Evolutionary conservation across 352 stramenopile genomes (phyloP), one percentile per base, ranked within the genome.

Genomic region (Phytopythium cucurbitacearum): DNA sequence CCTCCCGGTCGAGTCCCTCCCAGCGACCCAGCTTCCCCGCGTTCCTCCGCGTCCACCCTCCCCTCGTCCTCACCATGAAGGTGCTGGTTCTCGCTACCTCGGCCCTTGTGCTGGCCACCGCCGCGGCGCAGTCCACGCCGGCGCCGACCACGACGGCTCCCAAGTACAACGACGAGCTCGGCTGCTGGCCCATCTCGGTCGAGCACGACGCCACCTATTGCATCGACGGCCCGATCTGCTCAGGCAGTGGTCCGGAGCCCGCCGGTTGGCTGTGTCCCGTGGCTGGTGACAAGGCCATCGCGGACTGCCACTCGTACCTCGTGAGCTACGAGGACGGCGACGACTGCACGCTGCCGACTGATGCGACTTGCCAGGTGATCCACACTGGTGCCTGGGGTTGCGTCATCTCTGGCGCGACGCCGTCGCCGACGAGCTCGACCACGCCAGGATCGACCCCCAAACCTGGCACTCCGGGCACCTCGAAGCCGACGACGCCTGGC

Each of bases 371-470:
- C 53, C 48, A 76, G 42, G 76, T 82, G 51, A 85, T 89, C 64
- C 68, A 83, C 47, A 85, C 74, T 0, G 80, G 80, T n/a, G 80
- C 75, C 5, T 89, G 74, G 78, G 78, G 78, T 9, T 91, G 80
- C 51, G 76, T 84, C n/a, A 53, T 68, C 41, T 53, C 57, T 9
- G 47, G 57, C 15, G 21, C 21, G 21, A 28, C 21, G 21, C 21
- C 21, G 21, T 28, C 21, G 21, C 21, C 21, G 21, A 28, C 21
- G 21, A 28, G 21, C 21, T 28, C 21, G 21, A 28, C 21, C 21
- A 28, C 21, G 21, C 21, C 21, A 28, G 21, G 21, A 2, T 28
- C 21, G 21, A 28, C 21, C 21, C 21, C 21, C 21, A 28, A 28
- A 2, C 21, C 21, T 28, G 21, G 21, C 21, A 28, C 21, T 28